These are phyloP conservation scores for Leishmania lainsoni DNA, from an alignment of 208 protist genomes.

Conservation along the genomic window DNA sequence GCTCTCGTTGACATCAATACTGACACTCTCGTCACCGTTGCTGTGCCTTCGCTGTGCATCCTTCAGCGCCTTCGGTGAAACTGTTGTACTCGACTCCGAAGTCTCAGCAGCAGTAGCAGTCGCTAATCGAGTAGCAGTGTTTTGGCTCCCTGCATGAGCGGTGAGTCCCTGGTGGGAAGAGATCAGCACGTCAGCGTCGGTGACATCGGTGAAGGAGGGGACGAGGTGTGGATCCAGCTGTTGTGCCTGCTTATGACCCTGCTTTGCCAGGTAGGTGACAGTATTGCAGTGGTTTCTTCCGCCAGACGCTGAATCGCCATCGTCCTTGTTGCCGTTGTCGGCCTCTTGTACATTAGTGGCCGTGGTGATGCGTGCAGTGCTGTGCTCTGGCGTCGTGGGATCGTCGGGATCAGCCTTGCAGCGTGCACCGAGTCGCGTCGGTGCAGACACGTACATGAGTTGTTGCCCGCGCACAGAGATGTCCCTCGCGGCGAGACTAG, in stretches of 20 bases:
- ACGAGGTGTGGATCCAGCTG: background rate
- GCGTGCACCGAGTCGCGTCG: background rate
- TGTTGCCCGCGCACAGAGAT: background rate
- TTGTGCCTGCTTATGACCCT: background rate
- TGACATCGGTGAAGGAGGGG: background rate
- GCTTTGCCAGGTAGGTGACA: background rate
- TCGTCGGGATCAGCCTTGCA: background rate
- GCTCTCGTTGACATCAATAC: background rate
- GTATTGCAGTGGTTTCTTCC: background rate
- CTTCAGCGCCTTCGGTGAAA: background rate
- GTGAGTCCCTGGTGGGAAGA: background rate
- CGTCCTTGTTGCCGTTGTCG: background rate
- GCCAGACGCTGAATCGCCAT: background rate
- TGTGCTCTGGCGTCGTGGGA: background rate
- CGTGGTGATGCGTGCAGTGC: background rate
- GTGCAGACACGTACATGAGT: background rate
- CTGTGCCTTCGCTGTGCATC: background rate
- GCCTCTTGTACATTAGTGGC: background rate
- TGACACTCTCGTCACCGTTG: background rate
- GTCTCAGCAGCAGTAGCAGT: background rate
- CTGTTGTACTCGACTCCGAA: background rate
- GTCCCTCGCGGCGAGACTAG: background rate
- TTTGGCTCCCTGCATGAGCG: background rate
- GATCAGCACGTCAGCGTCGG: background rate
- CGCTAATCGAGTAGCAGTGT: background rate